Percentiles rank a stretch among this genome's conserved stretches.
Conservation (phyloP, 2,329 filamentous ascomycete genomes). For the Emericellopsis atlantica region DNA sequence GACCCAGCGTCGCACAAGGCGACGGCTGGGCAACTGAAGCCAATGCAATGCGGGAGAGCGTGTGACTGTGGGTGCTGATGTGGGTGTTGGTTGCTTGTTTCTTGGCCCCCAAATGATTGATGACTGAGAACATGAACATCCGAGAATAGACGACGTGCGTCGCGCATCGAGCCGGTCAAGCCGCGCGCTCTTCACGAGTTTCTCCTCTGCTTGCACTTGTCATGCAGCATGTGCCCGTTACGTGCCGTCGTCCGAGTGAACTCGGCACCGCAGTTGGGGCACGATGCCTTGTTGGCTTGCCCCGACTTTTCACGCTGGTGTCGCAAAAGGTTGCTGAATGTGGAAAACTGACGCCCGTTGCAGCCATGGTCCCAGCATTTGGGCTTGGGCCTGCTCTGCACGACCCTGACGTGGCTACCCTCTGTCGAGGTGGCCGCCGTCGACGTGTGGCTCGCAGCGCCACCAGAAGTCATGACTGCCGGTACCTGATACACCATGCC, state of each 20-base stretch:
- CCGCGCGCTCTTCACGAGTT: not conserved
- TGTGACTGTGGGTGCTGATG: too few relatives aligned
- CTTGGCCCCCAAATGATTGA: not conserved
- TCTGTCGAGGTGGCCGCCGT: conserved; percentile 1
- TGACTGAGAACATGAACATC: not conserved
- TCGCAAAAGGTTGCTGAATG: conserved; percentile 85
- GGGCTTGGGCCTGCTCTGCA: conserved; percentile 75
- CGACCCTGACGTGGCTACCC: conserved; percentile 48
- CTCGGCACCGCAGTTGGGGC: conserved; percentile 82
- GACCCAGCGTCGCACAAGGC: too few relatives aligned
- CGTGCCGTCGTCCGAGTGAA: conserved; percentile 82
- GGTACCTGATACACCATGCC: conserved; percentile 30
- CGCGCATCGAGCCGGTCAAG: not conserved
- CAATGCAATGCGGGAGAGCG: too few relatives aligned
- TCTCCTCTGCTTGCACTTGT: conserved; percentile 70
- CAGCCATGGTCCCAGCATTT: conserved; percentile 97
- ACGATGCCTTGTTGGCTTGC: conserved; percentile 76
- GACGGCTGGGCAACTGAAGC: too few relatives aligned
- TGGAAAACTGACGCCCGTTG: conserved; percentile 90
- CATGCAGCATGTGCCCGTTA: conserved; percentile 75
- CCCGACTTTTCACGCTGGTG: conserved; percentile 94
- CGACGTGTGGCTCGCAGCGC: conserved; percentile 6
- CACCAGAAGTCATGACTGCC: conserved; percentile 21
- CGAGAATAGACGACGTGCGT: not conserved
- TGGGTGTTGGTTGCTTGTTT: too few relatives aligned